Evolutionary conservation across 73 alveolate species (phyloP), one percentile per base, ranked within the genome.

Genomic region (Stentor roeselii): DNA sequence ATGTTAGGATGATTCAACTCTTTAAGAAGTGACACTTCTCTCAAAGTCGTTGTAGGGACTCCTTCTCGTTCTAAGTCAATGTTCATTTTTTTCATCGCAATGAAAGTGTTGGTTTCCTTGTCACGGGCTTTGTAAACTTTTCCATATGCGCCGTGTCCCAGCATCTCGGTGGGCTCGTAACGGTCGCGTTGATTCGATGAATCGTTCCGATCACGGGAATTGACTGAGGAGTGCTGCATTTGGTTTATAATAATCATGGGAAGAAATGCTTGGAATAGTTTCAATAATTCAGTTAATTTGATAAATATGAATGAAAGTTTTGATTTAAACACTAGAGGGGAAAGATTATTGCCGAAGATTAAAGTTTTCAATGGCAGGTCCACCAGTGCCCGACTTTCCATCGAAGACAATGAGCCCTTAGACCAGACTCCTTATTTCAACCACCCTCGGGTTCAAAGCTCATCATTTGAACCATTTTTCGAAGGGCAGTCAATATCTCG

Each of bases 11-110:
- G 99, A 59, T 92, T 75, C 36, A 95, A 86, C 77, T 89, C 93
- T 86, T 93, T 92, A 83, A 95, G 85, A 36, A 92, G 86, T 36
- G 98, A 93, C 58, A 93, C 94, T 83, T 95, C 99, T 76, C 99
- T 89, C 39, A 95, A 89, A 35, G 99, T 97, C 3, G 99, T 95
- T 59, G 97, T 87, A 3, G 99, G 99, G 42, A 95, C 94, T 30
- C 99, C 99, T 89, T 95, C 99, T 82, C 90, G 95, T 83, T 95
- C 99, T 82, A 86, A 76, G 75, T 94, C 97, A 34, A 95, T 84
- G 84, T 93, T 86, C 75, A 95, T 95, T 82, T 95, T 95, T 92
- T 95, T 95, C 58, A 95, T 82, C 30, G 99, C 99, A 36, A 95
- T 97, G 27, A 93, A 88, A 86, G 86, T 90, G 41, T 75, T 75